Conservation (phyloP, 106 monocot genomes). For the Phalaenopsis aphrodite region DNA sequence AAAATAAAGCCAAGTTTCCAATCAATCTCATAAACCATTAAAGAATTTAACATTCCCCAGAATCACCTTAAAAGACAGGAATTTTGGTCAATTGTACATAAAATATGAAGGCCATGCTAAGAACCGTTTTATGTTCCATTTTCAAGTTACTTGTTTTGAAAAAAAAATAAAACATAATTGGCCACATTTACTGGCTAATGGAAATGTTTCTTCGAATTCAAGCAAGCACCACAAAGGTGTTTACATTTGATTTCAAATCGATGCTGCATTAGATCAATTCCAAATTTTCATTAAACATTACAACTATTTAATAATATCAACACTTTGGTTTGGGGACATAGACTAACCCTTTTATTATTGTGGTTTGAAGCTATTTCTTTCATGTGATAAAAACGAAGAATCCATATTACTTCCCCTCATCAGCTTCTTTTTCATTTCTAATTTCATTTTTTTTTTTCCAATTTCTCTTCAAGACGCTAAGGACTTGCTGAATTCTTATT, state of each 20-base stretch:
- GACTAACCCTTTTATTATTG: too few relatives aligned
- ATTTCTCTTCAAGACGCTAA: too few relatives aligned
- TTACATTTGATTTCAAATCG: not conserved
- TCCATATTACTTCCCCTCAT: too few relatives aligned
- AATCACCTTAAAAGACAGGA: not conserved
- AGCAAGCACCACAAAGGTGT: not conserved
- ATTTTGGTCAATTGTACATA: not conserved
- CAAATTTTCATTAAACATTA: not conserved
- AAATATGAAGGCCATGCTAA: not conserved
- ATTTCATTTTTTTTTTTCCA: too few relatives aligned
- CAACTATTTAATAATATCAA: not conserved
- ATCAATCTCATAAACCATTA: not conserved
- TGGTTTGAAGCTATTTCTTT: too few relatives aligned
- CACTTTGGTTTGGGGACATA: too few relatives aligned
- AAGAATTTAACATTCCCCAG: not conserved
- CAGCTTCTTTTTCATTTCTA: too few relatives aligned
- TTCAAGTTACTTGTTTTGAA: not conserved
- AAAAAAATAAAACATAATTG: not conserved
- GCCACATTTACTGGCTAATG: not conserved
- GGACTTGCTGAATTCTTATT: too few relatives aligned
- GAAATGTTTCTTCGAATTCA: not conserved
- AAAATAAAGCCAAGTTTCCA: not conserved
- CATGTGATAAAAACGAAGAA: too few relatives aligned
- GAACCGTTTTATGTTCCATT: not conserved
- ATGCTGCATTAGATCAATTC: not conserved